Base-by-base conservation (phyloP, 2,329 filamentous ascomycete species). In the Monosporascus ibericus region DNA sequence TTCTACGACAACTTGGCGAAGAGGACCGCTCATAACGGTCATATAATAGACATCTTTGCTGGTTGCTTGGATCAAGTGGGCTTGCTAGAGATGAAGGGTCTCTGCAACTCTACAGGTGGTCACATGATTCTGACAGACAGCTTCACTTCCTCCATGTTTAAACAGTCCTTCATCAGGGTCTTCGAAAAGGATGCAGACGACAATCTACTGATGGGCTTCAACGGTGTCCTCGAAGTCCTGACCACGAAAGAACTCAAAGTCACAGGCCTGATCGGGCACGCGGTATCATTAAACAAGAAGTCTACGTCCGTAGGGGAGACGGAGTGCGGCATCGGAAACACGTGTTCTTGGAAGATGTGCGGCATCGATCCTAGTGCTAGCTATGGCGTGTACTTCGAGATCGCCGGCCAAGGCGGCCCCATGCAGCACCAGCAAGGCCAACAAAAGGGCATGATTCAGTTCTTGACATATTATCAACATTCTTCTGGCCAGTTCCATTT, bases 311-410 rank as follows among this genome's bases (percentile, higher is more conserved):
- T 99, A 14, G 94, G 94, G 50, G 94, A 99, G 75, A 97, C 94
- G 0, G 94, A 99, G 69, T 96, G 92, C 64, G 94, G 94, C 65
- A 96, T 99, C 63, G 94, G 94, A 59, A 97, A 97, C 68, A 99
- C 94, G 1, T 97, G 92, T 72, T 92, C 92, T 3, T 99, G 94
- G 94, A 99, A 99, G 75, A 96, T 99, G 92, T 97, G 94, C 65
- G 92, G 91, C 60, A 96, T 99, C 60, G 92, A 97, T 63, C 94
- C 94, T 11, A 87, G 85, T 51, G 85, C 94, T 34, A 96, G 91
- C 65, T 97, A 97, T 64, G 94, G 91, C 55, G 82, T 99, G 57
- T 99, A 97, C 74, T 99, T 97, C 63, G 94, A 99, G 71, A 95
- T 99, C 67, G 92, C 94, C 47, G 90, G 88, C 63, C 94, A 97